Conservation (phyloP, 441 rosid species). For the Euphorbia celastroides region DNA sequence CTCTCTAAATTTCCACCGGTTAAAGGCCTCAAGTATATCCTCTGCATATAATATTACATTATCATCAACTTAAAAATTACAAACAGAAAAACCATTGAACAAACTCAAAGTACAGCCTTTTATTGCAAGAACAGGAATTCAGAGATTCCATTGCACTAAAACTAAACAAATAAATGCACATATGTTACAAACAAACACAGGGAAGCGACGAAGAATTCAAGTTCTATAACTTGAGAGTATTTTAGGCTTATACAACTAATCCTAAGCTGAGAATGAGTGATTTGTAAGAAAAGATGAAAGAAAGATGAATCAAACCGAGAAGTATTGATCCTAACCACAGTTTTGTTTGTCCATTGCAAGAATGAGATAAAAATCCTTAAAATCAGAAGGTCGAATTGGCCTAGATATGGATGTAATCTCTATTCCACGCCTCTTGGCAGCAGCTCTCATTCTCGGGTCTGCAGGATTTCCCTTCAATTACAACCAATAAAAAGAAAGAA, state of each 20-base stretch:
- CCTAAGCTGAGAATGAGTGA: neutral
- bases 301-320: conserved; percentile 5
- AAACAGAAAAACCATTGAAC: neutral
- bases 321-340: conserved; percentile 39
- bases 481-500: conserved; percentile 7
- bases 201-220: too few species aligned
- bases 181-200: too few species aligned
- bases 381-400: conserved; percentile 78
- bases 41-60: conserved; percentile 41
- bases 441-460: conserved; percentile 88
- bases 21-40: conserved; percentile 68
- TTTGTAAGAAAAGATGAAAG: neutral
- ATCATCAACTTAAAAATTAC: neutral
- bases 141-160: neutral
- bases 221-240: too few species aligned
- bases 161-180: neutral
- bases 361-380: conserved; percentile 69
- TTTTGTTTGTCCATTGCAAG: conserved; percentile 88
- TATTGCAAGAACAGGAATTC: neutral
- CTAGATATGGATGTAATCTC: conserved; percentile 86
- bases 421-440: conserved; percentile 72
- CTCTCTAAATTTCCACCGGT: conserved; percentile 67
- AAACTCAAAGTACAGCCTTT: neutral
- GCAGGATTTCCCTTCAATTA: conserved; percentile 76
- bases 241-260: too few species aligned